Evolutionary conservation across 2,329 filamentous ascomycete genomes (phyloP).

Genomic region (Calonectria multiphialidica): DNA sequence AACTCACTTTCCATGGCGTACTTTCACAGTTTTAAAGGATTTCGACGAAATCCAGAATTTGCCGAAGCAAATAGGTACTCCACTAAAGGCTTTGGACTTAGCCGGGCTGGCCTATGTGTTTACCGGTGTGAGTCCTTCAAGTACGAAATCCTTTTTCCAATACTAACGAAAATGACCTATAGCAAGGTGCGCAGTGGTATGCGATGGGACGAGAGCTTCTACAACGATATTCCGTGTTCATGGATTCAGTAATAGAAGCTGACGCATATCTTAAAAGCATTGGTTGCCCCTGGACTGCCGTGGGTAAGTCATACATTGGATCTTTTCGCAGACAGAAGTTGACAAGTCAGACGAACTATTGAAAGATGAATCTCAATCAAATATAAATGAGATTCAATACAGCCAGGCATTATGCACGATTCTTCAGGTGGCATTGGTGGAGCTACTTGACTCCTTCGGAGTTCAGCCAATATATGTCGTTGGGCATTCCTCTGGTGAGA

Average conservation of each 20-base stretch:
- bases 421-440: conserved; percentile 61
- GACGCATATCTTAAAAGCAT: conserved; percentile 35
- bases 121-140: conserved; percentile 46
- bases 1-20: background rate
- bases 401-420: conserved; percentile 67
- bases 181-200: conserved; percentile 50
- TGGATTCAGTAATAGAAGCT: background rate
- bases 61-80: background rate
- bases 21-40: background rate
- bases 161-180: too few species aligned
- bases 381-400: conserved; percentile 52
- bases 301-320: conserved; percentile 16
- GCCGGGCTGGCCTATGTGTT: conserved; percentile 29
- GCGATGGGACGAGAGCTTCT: conserved; percentile 46
- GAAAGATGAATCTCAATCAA: background rate
- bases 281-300: conserved; percentile 42
- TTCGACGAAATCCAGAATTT: too few species aligned
- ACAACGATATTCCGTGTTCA: conserved; percentile 12
- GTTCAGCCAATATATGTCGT: conserved; percentile 47
- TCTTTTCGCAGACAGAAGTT: too few species aligned
- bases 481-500: conserved; percentile 55
- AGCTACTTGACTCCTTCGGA: conserved; percentile 47
- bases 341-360: background rate
- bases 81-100: background rate
- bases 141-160: too few species aligned